Evolutionary conservation across 192 early-diverging fungal genomes (phyloP).

Genomic region (Cetraspora pellucida): DNA sequence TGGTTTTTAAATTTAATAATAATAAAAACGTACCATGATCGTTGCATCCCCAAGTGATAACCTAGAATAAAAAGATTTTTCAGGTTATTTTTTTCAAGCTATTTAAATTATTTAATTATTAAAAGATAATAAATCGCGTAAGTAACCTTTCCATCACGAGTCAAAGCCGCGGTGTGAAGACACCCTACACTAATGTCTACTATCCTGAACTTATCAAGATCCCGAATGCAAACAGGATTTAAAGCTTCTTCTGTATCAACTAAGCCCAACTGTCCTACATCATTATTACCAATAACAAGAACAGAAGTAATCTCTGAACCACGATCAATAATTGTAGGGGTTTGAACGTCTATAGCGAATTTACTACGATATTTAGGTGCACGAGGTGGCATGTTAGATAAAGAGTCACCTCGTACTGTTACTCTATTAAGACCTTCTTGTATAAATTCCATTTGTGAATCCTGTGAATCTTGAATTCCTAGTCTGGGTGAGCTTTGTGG

Average conservation of each 20-base stretch:
- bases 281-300: not conserved
- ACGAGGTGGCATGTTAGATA: too few relatives aligned
- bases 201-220: not conserved
- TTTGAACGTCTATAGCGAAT: not conserved
- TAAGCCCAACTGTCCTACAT: not conserved
- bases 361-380: not conserved
- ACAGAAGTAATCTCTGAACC: not conserved
- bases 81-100: too few relatives aligned
- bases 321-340: not conserved
- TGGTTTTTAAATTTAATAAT: not conserved
- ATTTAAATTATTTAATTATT: too few relatives aligned
- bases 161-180: constrained; percentile 19
- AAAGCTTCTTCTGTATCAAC: not conserved
- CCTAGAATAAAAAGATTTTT: too few relatives aligned
- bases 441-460: too few relatives aligned
- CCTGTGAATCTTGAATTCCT: too few relatives aligned
- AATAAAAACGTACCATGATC: constrained; percentile 2
- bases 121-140: too few relatives aligned
- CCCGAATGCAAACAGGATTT: not conserved
- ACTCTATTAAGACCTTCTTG: too few relatives aligned
- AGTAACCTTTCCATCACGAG: not conserved
- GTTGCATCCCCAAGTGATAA: not conserved
- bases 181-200: not conserved
- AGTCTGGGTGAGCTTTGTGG: too few relatives aligned
- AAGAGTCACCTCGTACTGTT: too few relatives aligned